Percentiles rank a stretch among this genome's conserved stretches.
These are phyloP conservation scores for Microbotryomycetes sp. DNA, from an alignment of 1,284 basidiomycete genomes.

Conservation along the genomic window DNA sequence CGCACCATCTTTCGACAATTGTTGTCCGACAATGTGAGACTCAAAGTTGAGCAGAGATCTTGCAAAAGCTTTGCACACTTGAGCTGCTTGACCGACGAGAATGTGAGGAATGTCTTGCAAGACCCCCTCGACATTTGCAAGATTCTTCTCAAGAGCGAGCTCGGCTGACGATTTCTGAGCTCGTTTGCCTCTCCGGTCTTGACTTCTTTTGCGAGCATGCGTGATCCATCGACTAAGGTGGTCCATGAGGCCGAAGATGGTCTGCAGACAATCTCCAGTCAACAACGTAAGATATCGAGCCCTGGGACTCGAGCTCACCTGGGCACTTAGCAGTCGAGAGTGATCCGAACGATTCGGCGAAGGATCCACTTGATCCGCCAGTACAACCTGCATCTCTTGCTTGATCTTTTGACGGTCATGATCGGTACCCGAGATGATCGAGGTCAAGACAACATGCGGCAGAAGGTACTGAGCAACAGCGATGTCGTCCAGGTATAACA, in stretches of 20 bases:
- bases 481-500: constrained; percentile 81
- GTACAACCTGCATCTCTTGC: constrained; percentile 69
- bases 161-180: constrained; percentile 23
- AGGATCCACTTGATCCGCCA: constrained; percentile 76
- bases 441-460: constrained; percentile 84
- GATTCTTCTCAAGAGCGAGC: not conserved
- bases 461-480: constrained; percentile 83
- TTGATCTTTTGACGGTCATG: constrained; percentile 61
- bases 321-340: constrained; percentile 73
- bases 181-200: constrained; percentile 37
- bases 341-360: constrained; percentile 54
- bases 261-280: constrained; percentile 48
- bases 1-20: constrained; percentile 44
- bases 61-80: constrained; percentile 90
- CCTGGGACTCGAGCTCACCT: constrained; percentile 51
- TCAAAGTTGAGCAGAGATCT: constrained; percentile 94
- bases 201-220: constrained; percentile 47
- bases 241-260: constrained; percentile 88
- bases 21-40: constrained; percentile 43
- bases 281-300: not conserved
- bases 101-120: constrained; percentile 50
- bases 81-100: constrained; percentile 85
- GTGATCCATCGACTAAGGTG: constrained; percentile 84
- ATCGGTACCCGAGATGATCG: constrained; percentile 68
- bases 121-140: constrained; percentile 28